Conservation (phyloP, 2,329 filamentous ascomycete species). For the Aureobasidium sp. region DNA sequence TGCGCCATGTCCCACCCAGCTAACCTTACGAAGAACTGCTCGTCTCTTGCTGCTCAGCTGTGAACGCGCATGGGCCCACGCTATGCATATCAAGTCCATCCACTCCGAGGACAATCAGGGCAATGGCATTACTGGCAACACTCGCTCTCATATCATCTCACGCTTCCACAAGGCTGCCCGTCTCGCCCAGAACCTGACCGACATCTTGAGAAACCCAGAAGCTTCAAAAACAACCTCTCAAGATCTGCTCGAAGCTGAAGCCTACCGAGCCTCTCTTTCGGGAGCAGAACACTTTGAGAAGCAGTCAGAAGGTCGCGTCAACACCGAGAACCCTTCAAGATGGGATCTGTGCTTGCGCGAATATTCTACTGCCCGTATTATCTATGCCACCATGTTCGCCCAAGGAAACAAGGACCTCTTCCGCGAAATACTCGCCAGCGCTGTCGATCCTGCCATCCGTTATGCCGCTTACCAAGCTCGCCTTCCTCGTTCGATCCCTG, state of each 20-base stretch:
- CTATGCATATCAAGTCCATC: slow-evolving; percentile 84
- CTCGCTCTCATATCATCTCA: slow-evolving; percentile 82
- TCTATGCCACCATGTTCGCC: slow-evolving; percentile 70
- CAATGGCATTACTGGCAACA: slow-evolving; percentile 69
- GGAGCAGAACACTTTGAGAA: slow-evolving; percentile 82
- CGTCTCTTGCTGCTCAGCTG: slow-evolving; percentile 75
- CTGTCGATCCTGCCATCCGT: slow-evolving; percentile 85
- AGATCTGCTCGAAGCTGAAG: slow-evolving; percentile 77
- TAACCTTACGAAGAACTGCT: slow-evolving; percentile 51
- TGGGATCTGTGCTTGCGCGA: slow-evolving; percentile 73
- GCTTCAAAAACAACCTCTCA: slow-evolving; percentile 58
- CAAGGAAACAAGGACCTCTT: slow-evolving; percentile 67
- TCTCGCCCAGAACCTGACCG: slow-evolving; percentile 60
- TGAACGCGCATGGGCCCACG: slow-evolving; percentile 90
- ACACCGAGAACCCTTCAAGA: slow-evolving; percentile 35
- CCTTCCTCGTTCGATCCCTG: slow-evolving; percentile 75
- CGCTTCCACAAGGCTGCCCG: slow-evolving; percentile 72
- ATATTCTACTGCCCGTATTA: slow-evolving; percentile 70
- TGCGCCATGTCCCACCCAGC: not conserved
- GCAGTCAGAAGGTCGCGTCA: slow-evolving; percentile 45
- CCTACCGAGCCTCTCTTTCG: slow-evolving; percentile 69
- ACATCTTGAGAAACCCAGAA: slow-evolving; percentile 55
- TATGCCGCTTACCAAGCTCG: slow-evolving; percentile 92
- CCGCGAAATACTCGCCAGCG: slow-evolving; percentile 77
- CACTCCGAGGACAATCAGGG: slow-evolving; percentile 66